Conservation (phyloP, 148 eudicot genomes). For the Pharnaceum exiguum region DNA sequence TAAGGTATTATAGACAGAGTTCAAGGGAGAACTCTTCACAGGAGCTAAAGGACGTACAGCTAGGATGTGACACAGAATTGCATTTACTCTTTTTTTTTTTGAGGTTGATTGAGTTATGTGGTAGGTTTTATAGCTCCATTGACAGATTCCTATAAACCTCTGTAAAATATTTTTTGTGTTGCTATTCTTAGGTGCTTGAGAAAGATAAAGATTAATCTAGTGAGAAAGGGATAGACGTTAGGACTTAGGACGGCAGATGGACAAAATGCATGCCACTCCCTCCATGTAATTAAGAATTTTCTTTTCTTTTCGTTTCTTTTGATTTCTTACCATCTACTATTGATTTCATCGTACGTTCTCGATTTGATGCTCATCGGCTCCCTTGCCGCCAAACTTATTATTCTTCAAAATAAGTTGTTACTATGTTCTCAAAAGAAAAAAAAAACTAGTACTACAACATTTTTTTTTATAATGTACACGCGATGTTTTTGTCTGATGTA, state of each 20-base stretch:
- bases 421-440: too few relatives aligned
- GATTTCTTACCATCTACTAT: too few relatives aligned
- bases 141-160: slow-evolving; percentile 4
- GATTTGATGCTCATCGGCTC: too few relatives aligned
- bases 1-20: slow-evolving; percentile 15
- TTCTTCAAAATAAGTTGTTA: too few relatives aligned
- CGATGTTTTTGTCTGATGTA: too few relatives aligned
- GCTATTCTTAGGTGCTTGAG: not conserved
- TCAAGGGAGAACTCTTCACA: slow-evolving; percentile 8
- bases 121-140: not conserved
- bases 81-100: not conserved
- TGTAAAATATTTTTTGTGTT: not conserved
- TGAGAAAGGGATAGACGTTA: not conserved
- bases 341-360: too few relatives aligned
- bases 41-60: slow-evolving; percentile 11
- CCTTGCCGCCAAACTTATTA: not conserved
- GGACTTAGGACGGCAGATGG: not conserved
- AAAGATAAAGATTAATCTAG: slow-evolving; percentile 3
- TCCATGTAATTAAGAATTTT: too few relatives aligned
- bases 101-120: not conserved
- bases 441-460: too few relatives aligned
- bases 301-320: too few relatives aligned
- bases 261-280: slow-evolving; percentile 23
- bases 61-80: slow-evolving; percentile 6
- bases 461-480: too few relatives aligned